Base-by-base conservation (phyloP, 2,329 filamentous ascomycete genomes). In the Trichoderma afroharzianum region DNA sequence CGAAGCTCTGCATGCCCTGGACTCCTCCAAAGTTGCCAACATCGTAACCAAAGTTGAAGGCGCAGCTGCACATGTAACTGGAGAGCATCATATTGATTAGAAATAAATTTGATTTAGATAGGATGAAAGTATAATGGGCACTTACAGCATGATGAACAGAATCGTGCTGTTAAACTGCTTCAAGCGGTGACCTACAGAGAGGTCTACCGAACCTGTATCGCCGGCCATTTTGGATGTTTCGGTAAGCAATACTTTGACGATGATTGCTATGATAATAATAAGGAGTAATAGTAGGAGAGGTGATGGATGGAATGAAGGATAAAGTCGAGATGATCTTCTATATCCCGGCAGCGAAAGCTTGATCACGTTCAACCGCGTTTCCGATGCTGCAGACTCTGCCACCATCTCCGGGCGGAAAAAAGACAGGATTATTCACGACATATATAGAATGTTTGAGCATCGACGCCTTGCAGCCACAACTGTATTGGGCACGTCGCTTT, bases 31-130 rank as follows among this genome's bases (percentile, higher is more conserved):
- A 78, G 18, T 72, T 77, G 50, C 76, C 76, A 24, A 78, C 76
- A 55, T 78, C 76, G 33, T 74, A 78, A 7, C 76, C 76, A 69
- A 77, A 78, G 68, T 78, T 77, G 68, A 78, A 77, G 11, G 76
- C 74, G 21, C 76, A 77, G 18, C 74, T 63, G 9, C 73, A 73
- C 76, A 78, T 74, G 43, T 78, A 78, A 21, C 76, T 77, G 18
- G 6, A 36, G 11, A 30, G 21, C 15, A n/a, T 9, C 24, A 21
- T 3, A 3, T 39, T 11, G 14, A 33, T 53, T 70, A 64, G 21
- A 36, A 39, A 1, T 28, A 9, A 1, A 18, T 63, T 14, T 7
- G 14, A 18, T 62, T 32, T 15, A 28, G 8, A 6, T 7, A 15
- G 6, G 7, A 18, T 21, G 4, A 1, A 47, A 47, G 9, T n/a